Conservation (phyloP, 768 basidiomycete genomes). For the Suillus sp. region DNA sequence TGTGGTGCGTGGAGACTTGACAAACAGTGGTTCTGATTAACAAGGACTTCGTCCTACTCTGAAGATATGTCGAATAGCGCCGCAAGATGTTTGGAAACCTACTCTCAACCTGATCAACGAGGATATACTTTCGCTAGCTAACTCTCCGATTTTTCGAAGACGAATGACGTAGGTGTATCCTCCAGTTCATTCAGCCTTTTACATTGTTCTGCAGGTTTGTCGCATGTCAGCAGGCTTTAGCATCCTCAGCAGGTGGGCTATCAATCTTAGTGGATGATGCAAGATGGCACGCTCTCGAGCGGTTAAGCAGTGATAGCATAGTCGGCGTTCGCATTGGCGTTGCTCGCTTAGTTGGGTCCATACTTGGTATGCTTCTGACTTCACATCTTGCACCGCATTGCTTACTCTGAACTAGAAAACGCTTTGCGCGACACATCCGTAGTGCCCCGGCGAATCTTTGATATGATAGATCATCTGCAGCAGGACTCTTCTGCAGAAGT, state of each 20-base stretch:
- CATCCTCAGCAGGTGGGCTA: conserved; percentile 35
- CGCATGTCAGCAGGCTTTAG: conserved; percentile 68
- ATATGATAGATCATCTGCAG: conserved; percentile 49
- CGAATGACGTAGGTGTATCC: conserved; percentile 67
- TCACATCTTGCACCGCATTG: conserved; percentile 6
- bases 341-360: conserved; percentile 65
- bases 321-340: conserved; percentile 86
- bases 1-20: conserved; percentile 49
- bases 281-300: conserved; percentile 52
- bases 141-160: conserved; percentile 52
- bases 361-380: conserved; percentile 50
- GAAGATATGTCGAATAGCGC: conserved; percentile 9
- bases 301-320: conserved; percentile 65
- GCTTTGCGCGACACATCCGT: not conserved
- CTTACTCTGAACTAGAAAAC: conserved; percentile 1
- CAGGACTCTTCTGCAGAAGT: conserved; percentile 64
- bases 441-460: conserved; percentile 38
- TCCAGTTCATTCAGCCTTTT: conserved; percentile 17
- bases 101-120: conserved; percentile 40
- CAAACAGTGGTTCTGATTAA: conserved; percentile 14
- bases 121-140: conserved; percentile 47
- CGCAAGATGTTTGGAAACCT: conserved; percentile 30
- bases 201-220: conserved; percentile 57
- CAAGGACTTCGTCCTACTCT: not conserved
- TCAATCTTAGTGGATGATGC: conserved; percentile 44